Evolutionary conservation across 176 grass and related monocot species (phyloP).

Genomic region (Lolium perenne): DNA sequence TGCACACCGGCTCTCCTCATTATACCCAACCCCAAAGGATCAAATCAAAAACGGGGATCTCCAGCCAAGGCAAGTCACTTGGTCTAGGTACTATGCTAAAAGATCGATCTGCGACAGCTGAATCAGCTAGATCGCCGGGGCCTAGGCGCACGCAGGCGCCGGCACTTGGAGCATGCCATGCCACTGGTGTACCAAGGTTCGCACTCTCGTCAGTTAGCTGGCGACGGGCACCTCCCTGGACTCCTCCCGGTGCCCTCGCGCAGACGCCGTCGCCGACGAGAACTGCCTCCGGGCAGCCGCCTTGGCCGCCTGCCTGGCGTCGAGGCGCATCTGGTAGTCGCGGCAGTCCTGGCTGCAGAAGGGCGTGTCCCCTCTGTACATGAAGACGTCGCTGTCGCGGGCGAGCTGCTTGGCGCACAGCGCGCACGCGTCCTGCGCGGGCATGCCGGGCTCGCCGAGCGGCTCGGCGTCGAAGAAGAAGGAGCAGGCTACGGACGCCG

Average conservation of each 20-base stretch:
- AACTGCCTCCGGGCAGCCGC: not conserved
- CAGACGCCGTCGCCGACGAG: not conserved
- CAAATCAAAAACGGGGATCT: not conserved
- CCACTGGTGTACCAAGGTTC: no score
- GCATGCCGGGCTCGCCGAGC: not conserved
- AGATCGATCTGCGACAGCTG: not conserved
- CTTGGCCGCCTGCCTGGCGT: slow-evolving; percentile 35
- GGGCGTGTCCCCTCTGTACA: slow-evolving; percentile 77
- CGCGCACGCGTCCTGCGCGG: slow-evolving; percentile 60
- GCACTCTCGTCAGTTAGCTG: no score
- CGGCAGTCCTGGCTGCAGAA: slow-evolving; percentile 86
- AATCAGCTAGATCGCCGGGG: slow-evolving; percentile 8
- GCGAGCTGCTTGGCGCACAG: slow-evolving; percentile 54
- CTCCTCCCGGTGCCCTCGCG: slow-evolving; percentile 12
- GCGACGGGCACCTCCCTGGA: slow-evolving; percentile 34
- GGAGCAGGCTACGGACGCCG: not conserved
- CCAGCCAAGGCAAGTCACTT: not conserved
- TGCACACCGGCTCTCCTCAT: not conserved
- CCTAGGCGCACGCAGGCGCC: slow-evolving; percentile 17
- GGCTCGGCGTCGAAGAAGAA: slow-evolving; percentile 54
- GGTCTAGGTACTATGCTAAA: not conserved
- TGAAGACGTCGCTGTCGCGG: slow-evolving; percentile 67
- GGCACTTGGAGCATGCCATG: not conserved
- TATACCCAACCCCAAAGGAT: not conserved
- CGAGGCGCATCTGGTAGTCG: slow-evolving; percentile 60